Evolutionary conservation across 2,329 filamentous ascomycete species (phyloP), one percentile per base, ranked within the genome.

Genomic region (Talaromyces sp.): DNA sequence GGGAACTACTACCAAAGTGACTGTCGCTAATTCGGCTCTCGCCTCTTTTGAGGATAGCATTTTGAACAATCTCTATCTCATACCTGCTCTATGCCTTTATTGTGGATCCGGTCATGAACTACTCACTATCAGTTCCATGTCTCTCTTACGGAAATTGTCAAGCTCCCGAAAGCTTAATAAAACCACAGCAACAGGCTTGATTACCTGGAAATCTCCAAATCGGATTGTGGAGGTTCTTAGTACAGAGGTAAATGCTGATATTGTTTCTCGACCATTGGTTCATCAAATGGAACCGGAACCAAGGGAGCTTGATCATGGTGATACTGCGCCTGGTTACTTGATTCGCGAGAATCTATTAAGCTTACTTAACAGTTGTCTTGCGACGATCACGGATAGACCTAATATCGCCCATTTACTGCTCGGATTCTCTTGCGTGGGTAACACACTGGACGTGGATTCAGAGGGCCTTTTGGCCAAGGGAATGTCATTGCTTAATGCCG

Each of bases 21-120:
- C 86, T 3, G 89, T 95, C 24, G 85, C 89, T 0, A 92, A 91
- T 70, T 86, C 90, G 6, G 88, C 92, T 0, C 90, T 94, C 69
- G 84, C 90, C n/a, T 93, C 90, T 0, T 94, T 99, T 71, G 94
- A 98, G 74, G 96, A 99, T 73, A 93, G 92, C 8, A 83, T 99
- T 22, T 83, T 97, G 45, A 92, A 89, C 65, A 90, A 95, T 71
- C 81, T 99, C 33, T 83, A 86, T 49, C 81, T 97, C 7, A 86
- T 98, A 47, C 89, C 93, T 3, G 89, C 95, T 69, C 82, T 99
- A 27, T 93, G 93, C 35, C 86, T 91, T 37, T 97, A 95, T 75
- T 94, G 93, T 70, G 91, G 92, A 14, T 89, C 93, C 63, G 91
- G 90, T 0, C 91, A 97, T 71, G 86, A 92, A 41, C 87, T 90